Conservation (phyloP, 345 rosid genomes). For the Luvunga scandens region DNA sequence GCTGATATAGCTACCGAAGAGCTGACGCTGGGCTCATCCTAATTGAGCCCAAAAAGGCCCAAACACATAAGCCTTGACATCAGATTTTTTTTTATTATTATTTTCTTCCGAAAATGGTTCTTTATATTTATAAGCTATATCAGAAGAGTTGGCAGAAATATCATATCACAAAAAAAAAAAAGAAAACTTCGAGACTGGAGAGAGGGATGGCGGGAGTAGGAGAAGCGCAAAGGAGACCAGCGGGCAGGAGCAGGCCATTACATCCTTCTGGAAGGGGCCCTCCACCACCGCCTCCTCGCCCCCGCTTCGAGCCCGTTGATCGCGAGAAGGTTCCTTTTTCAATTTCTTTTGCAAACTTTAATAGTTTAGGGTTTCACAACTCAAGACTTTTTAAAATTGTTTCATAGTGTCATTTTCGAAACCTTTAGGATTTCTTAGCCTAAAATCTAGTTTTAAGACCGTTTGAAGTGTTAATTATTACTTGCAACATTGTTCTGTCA, state of each 20-base stretch:
- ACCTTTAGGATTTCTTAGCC: not conserved
- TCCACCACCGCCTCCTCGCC: constrained; percentile 57
- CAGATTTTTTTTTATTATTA: not conserved
- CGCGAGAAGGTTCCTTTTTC: constrained; percentile 65
- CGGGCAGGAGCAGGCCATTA: constrained; percentile 62
- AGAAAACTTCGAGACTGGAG: not conserved
- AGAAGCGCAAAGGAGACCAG: constrained; percentile 53
- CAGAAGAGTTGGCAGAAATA: not conserved
- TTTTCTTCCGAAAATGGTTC: too few species aligned
- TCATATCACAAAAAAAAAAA: too few species aligned
- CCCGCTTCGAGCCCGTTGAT: constrained; percentile 65
- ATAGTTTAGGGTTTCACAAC: constrained; percentile 28
- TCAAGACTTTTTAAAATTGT: not conserved
- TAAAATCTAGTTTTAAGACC: not conserved
- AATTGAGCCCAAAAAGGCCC: not conserved
- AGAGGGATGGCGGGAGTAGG: constrained; percentile 53
- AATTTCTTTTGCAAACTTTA: not conserved
- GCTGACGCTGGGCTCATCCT: not conserved
- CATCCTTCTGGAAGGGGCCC: constrained; percentile 57
- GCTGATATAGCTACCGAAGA: not conserved
- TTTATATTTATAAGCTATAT: not conserved
- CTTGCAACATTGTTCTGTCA: not conserved
- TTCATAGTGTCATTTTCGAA: not conserved
- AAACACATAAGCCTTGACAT: not conserved
- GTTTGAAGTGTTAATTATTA: not conserved